Percentiles rank a stretch among this genome's conserved stretches.
Evolutionary conservation across 2,329 filamentous ascomycete species (phyloP).

Genomic region (Cladophialophora chaetospira): DNA sequence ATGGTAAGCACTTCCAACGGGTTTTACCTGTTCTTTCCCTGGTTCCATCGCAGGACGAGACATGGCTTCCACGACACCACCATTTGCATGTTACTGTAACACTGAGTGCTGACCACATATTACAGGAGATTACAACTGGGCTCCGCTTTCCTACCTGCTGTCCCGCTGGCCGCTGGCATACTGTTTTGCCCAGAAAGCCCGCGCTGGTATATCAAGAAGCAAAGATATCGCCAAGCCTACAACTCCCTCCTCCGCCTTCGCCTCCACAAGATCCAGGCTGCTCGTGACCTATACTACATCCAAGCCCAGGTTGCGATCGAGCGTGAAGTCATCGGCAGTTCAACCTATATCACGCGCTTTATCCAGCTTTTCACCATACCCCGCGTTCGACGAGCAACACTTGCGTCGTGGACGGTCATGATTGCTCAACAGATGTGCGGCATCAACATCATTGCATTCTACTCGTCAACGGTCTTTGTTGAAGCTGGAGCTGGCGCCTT

Average conservation of each 20-base stretch:
- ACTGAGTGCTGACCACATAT: constrained; percentile 57
- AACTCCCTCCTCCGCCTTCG: constrained; percentile 59
- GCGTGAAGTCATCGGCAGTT: constrained; percentile 37
- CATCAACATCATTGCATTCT: constrained; percentile 67
- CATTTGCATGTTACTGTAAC: too few species aligned
- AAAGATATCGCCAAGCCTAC: constrained; percentile 63
- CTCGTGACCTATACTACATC: constrained; percentile 62
- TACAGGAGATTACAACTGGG: constrained; percentile 68
- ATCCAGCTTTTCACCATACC: constrained; percentile 37
- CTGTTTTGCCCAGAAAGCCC: constrained; percentile 64
- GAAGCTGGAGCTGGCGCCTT: constrained; percentile 28
- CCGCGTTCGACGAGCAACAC: constrained; percentile 36
- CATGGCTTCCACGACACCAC: too few species aligned
- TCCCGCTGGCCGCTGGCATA: constrained; percentile 60
- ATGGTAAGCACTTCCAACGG: too few species aligned
- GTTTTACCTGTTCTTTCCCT: too few species aligned
- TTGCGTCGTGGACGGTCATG: constrained; percentile 37
- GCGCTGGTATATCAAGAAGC: constrained; percentile 69
- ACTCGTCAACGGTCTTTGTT: constrained; percentile 53
- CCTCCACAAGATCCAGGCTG: constrained; percentile 59
- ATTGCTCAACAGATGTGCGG: constrained; percentile 42
- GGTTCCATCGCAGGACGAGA: too few species aligned
- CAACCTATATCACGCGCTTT: constrained; percentile 52
- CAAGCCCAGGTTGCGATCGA: constrained; percentile 52
- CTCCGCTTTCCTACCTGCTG: constrained; percentile 65